A percentile compares a stretch with the other conserved stretches of the same genome.
Evolutionary conservation across 371 early-diverging fungal species (phyloP).

Genomic region (Nematocida ironsii): DNA sequence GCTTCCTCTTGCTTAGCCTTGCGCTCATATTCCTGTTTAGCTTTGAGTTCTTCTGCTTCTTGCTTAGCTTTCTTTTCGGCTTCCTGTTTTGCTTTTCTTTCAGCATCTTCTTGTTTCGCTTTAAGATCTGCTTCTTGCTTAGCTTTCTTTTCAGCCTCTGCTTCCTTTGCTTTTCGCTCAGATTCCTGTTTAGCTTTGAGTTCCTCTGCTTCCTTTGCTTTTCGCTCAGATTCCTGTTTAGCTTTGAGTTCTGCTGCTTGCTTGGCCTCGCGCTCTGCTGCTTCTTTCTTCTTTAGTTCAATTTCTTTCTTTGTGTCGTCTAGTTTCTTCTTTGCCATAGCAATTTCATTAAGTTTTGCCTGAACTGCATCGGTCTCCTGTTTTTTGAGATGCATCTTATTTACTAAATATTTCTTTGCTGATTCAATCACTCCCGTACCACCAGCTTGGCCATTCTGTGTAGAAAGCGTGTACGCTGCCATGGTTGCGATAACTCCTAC

Average conservation of each 20-base stretch:
- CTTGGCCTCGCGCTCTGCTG: conserved; percentile 9
- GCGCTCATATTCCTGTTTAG: conserved; percentile 27
- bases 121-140: not conserved
- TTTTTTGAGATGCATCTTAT: not conserved
- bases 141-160: not conserved
- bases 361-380: not conserved
- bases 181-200: conserved; percentile 4
- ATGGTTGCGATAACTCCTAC: not conserved
- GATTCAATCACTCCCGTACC: not conserved
- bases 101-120: not conserved
- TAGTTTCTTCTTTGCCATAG: not conserved
- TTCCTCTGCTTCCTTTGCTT: conserved; percentile 4
- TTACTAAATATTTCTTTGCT: not conserved
- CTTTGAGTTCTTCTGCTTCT: conserved; percentile 1
- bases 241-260: conserved; percentile 26
- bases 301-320: not conserved
- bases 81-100: conserved; percentile 13
- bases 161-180: not conserved
- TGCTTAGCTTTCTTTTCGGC: conserved; percentile 7
- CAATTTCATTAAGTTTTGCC: not conserved
- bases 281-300: not conserved
- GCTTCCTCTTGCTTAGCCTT: conserved; percentile 15
- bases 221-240: conserved; percentile 22
- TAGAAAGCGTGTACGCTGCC: not conserved
- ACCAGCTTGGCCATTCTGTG: not conserved